phyloP scores from a whole-genome alignment of 805 yeast genomes.

The Martiniozyma abietophila region DNA sequence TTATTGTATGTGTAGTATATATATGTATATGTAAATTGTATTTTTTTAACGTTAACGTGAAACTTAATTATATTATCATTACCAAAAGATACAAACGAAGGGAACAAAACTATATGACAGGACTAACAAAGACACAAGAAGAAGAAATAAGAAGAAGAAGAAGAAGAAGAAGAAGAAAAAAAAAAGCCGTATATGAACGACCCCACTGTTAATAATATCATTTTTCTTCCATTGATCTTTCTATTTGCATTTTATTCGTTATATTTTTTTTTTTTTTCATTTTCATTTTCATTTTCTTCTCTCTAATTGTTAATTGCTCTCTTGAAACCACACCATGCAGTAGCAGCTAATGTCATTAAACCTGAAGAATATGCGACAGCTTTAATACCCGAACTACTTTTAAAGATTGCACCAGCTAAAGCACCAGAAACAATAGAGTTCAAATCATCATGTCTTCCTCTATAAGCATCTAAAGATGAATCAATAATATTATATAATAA shows the following conservation, averaged over 20 bases:
- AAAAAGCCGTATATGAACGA: not conserved
- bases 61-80: too few species aligned
- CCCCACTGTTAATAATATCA: not conserved
- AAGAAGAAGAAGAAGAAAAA: too few species aligned
- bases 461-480: slow-evolving; percentile 63
- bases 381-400: slow-evolving; percentile 72
- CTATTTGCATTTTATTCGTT: not conserved
- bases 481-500: slow-evolving; percentile 79
- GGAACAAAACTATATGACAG: too few species aligned
- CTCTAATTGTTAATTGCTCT: slow-evolving; percentile 21
- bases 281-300: too few species aligned
- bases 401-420: slow-evolving; percentile 83
- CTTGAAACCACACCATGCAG: slow-evolving; percentile 85
- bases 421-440: slow-evolving; percentile 89
- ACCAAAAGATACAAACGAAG: too few species aligned
- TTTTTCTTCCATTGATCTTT: not conserved
- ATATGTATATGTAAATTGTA: too few species aligned
- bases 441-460: slow-evolving; percentile 82
- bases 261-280: too few species aligned
- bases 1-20: too few species aligned
- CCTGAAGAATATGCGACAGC: slow-evolving; percentile 86
- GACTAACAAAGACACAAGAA: too few species aligned
- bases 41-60: too few species aligned
- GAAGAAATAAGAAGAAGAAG: too few species aligned
- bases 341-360: slow-evolving; percentile 83